Conservation (phyloP, 257 asterid genomes). For the Thymus mandschuricus region DNA sequence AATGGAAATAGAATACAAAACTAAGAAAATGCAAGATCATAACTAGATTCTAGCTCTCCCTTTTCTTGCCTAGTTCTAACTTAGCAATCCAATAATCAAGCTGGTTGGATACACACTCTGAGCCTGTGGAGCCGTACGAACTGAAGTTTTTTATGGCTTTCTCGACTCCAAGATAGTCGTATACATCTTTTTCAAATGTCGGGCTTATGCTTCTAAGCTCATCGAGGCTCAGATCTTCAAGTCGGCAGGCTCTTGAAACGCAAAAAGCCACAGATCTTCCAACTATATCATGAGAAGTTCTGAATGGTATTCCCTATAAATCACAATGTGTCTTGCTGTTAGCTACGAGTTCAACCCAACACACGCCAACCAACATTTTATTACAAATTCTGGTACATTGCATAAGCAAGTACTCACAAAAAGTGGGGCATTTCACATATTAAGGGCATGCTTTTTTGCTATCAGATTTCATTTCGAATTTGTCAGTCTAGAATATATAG, state of each 20-base stretch:
- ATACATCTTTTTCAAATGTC: constrained; percentile 75
- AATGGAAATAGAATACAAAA: neutral
- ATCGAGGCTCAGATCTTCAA: constrained; percentile 64
- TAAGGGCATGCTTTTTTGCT: neutral
- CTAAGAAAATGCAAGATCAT: neutral
- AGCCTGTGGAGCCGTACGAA: constrained; percentile 97
- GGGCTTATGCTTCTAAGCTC: constrained; percentile 67
- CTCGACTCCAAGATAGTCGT: constrained; percentile 80
- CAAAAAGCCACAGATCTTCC: constrained; percentile 90
- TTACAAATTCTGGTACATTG: neutral
- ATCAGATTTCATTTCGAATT: neutral
- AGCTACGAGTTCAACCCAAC: constrained; percentile 5
- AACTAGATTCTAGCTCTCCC: neutral
- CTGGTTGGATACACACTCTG: constrained; percentile 85
- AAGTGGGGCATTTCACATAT: neutral
- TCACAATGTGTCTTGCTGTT: constrained; percentile 11
- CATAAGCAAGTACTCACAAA: neutral
- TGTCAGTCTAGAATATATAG: neutral
- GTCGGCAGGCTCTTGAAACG: constrained; percentile 63
- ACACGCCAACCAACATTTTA: neutral
- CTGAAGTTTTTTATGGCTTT: constrained; percentile 81
- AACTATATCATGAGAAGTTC: constrained; percentile 92
- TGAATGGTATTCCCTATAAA: constrained; percentile 84
- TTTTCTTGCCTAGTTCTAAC: constrained; percentile 45
- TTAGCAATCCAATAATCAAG: constrained; percentile 70